phyloP scores from a whole-genome alignment of 1,284 basidiomycete genomes.

The Ustilago crameri region DNA sequence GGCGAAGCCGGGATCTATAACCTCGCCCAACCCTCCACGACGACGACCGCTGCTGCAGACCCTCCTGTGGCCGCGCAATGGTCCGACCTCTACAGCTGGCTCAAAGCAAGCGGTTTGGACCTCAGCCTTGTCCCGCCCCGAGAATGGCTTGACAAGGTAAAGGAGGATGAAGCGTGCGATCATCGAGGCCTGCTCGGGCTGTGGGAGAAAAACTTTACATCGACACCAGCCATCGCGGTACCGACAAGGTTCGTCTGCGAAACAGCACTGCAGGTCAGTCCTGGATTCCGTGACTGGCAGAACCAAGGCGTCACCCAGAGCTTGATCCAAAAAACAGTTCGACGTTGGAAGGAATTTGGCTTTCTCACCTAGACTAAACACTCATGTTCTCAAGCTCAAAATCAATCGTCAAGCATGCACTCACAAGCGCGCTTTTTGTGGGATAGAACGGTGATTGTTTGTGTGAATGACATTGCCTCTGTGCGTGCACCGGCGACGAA shows the following conservation, averaged over 20 bases:
- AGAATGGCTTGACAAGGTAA: slow-evolving; percentile 72
- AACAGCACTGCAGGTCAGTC: slow-evolving; percentile 12
- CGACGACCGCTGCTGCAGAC: too few species aligned
- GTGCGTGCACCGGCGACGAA: background rate
- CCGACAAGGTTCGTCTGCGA: slow-evolving; percentile 15
- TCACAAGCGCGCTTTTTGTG: background rate
- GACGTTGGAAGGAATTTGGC: slow-evolving; percentile 25
- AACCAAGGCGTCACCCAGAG: slow-evolving; percentile 13
- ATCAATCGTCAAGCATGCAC: background rate
- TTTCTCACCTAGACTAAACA: slow-evolving; percentile 16
- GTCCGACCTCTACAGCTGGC: slow-evolving; percentile 74
- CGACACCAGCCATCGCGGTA: background rate
- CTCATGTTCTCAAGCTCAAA: too few species aligned
- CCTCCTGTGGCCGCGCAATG: slow-evolving; percentile 12
- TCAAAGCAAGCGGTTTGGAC: slow-evolving; percentile 75
- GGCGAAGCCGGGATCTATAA: slow-evolving; percentile 7
- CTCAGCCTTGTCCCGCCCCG: slow-evolving; percentile 79
- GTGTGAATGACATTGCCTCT: background rate
- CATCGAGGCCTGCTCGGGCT: slow-evolving; percentile 29
- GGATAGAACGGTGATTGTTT: background rate
- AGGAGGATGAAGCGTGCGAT: slow-evolving; percentile 36
- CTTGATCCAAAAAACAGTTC: slow-evolving; percentile 32
- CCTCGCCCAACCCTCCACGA: slow-evolving; percentile 26
- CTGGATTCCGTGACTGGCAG: slow-evolving; percentile 15
- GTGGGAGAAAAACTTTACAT: slow-evolving; percentile 34